Conservation (phyloP, 257 asterid species). For the Penstemon davidsonii region DNA sequence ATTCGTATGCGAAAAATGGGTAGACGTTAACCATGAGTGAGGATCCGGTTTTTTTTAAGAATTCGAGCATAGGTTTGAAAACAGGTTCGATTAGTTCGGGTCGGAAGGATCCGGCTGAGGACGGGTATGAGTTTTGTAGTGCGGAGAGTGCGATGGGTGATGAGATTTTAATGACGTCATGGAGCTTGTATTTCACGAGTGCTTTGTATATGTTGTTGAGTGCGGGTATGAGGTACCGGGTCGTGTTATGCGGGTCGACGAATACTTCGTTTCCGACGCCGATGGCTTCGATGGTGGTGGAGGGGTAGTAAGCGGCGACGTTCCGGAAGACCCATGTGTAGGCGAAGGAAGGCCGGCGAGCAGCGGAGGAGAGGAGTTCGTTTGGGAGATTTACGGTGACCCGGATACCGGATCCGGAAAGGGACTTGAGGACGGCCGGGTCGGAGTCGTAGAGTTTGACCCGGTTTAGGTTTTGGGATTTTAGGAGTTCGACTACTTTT, state of each 20-base stretch:
- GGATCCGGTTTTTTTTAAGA: constrained; percentile 73
- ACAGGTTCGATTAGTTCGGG: constrained; percentile 60
- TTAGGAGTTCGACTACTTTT: constrained; percentile 60
- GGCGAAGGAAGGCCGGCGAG: constrained; percentile 68
- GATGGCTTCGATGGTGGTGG: constrained; percentile 70
- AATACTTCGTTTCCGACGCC: constrained; percentile 96
- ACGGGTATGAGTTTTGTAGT: constrained; percentile 78
- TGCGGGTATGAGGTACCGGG: constrained; percentile 69
- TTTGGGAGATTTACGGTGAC: constrained; percentile 85
- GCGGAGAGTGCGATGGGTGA: constrained; percentile 87
- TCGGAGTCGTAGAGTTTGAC: constrained; percentile 86
- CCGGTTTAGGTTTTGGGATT: constrained; percentile 64
- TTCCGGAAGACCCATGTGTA: constrained; percentile 59
- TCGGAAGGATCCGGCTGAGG: constrained; percentile 81
- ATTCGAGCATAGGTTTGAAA: constrained; percentile 73
- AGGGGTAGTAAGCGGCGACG: constrained; percentile 65
- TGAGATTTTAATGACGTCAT: constrained; percentile 53
- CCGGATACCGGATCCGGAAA: constrained; percentile 67
- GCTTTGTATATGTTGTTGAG: constrained; percentile 70
- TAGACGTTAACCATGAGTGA: constrained; percentile 76
- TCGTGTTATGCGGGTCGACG: constrained; percentile 72
- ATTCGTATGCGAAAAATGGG: constrained; percentile 83
- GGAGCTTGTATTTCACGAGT: constrained; percentile 52
- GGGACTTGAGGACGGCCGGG: constrained; percentile 73
- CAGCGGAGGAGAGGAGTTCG: constrained; percentile 70